These are phyloP conservation scores for Metschnikowia noctiluminum DNA, from an alignment of 805 yeast species.

Conservation along the genomic window DNA sequence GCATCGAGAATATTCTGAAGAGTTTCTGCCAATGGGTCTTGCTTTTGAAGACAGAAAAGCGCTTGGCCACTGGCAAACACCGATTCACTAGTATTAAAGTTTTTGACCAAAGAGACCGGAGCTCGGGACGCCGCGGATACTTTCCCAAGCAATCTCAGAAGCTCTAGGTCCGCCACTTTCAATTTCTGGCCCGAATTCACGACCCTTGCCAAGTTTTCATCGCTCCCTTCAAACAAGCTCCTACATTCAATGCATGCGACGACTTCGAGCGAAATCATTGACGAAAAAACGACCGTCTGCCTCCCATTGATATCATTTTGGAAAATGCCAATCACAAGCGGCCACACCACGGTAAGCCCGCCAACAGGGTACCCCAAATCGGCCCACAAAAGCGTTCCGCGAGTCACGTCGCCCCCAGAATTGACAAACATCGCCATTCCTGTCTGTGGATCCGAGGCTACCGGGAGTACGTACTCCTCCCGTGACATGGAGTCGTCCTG, in stretches of 20 bases:
- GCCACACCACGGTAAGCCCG: slow-evolving; percentile 36
- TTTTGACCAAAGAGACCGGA: slow-evolving; percentile 3
- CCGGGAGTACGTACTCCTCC: slow-evolving; percentile 34
- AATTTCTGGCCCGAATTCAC: slow-evolving; percentile 1
- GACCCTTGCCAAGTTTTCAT: not conserved
- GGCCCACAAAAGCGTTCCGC: slow-evolving; percentile 41
- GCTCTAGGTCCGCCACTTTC: slow-evolving; percentile 6
- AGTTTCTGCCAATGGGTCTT: not conserved
- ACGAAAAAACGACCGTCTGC: slow-evolving; percentile 20
- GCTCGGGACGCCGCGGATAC: slow-evolving; percentile 2
- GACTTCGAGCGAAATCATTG: slow-evolving; percentile 25
- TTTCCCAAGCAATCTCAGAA: slow-evolving; percentile 9
- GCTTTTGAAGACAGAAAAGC: slow-evolving; percentile 3
- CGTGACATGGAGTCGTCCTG: slow-evolving; percentile 10
- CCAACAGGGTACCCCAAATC: slow-evolving; percentile 33
- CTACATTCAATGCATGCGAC: slow-evolving; percentile 3
- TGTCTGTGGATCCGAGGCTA: slow-evolving; percentile 29
- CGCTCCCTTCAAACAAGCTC: not conserved
- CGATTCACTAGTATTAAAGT: slow-evolving; percentile 2
- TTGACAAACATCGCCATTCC: slow-evolving; percentile 42
- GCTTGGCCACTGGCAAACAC: slow-evolving; percentile 6
- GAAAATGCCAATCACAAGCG: slow-evolving; percentile 33
- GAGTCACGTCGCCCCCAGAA: slow-evolving; percentile 36
- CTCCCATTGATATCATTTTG: slow-evolving; percentile 1
- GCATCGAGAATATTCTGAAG: not conserved